A percentile compares a stretch with the other conserved stretches of the same genome.
These are phyloP conservation scores for Gynochthodes officinalis DNA, from an alignment of 257 asterid genomes.

Conservation along the genomic window DNA sequence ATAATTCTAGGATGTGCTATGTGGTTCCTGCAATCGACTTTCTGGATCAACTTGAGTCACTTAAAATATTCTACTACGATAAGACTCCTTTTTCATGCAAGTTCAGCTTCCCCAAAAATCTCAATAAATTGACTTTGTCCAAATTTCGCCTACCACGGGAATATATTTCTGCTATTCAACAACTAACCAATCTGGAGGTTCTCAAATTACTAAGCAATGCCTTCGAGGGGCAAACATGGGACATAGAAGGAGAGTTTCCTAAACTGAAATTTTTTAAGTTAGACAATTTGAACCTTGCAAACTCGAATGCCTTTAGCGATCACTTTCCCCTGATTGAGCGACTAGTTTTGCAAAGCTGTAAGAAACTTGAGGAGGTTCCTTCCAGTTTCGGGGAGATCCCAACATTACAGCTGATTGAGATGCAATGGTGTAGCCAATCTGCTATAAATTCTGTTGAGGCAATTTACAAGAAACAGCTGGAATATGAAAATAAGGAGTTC, in stretches of 20 bases:
- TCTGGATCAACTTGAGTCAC: constrained; percentile 14
- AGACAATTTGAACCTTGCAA: background rate
- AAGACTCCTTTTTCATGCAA: background rate
- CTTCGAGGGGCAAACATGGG: background rate
- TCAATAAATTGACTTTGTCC: constrained; percentile 16
- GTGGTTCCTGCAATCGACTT: constrained; percentile 3
- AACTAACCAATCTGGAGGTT: constrained; percentile 2
- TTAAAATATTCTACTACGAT: background rate
- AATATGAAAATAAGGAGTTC: background rate
- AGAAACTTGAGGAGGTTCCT: background rate
- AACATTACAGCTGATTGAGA: background rate
- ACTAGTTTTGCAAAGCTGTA: background rate
- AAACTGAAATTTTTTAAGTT: background rate
- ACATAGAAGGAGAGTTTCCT: background rate
- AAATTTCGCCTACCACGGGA: constrained; percentile 4
- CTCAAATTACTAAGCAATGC: background rate
- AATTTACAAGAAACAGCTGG: background rate
- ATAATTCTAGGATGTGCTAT: background rate
- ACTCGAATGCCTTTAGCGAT: background rate
- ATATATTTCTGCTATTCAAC: background rate
- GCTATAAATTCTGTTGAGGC: background rate
- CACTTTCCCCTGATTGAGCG: background rate
- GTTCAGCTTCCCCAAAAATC: constrained; percentile 11
- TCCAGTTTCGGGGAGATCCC: background rate
- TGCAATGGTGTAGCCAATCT: background rate